Evolutionary conservation across 192 early-diverging fungal genomes (phyloP), one percentile per base, ranked within the genome.

Genomic region (Gonapodya prolifera): DNA sequence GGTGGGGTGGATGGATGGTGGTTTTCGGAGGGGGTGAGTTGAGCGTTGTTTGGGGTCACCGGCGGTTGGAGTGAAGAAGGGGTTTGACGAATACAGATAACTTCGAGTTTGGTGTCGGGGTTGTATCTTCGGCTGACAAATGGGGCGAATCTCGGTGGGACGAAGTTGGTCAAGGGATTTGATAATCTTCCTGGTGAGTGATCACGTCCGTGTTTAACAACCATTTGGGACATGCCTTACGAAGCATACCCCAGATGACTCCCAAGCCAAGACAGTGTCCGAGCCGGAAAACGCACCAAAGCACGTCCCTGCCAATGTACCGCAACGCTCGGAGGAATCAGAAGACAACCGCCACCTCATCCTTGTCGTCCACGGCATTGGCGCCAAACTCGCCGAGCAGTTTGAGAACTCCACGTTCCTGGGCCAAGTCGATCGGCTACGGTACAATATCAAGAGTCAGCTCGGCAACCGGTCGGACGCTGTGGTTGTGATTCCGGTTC

Each of bases 361-460:
- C 29, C 75, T 76, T 17, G 75, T 35, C 31, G 35, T 76, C 18
- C 75, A 76, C 35, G 75, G 75, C 17, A 76, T 76, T 33, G 75
- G 75, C 28, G 75, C 75, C 16, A 76, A 76, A 17, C 75, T 76
- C 34, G 33, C 75, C 29, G 32, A 76, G 35, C 75, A 29, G 31
- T 35, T 34, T 34, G 75, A 76, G 35, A 30, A 17, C 29, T 33
- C 35, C 75, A 76, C 23, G 30, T 76, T 76, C n/a, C 34, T 34
- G 34, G 35, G 35, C 32, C 34, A 76, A 30, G 28, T n/a, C 16
- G 33, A 35, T 35, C 34, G 35, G 16, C 75, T 76, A 30, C 75
- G 75, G 18, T 34, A 34, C 16, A 35, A 35, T 34, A 34, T 76
- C 17, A 34, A 29, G 17, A 34, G 23, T 61, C 23, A 23, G 8